A percentile compares a stretch with the other conserved stretches of the same genome.
phyloP scores from a whole-genome alignment of 179 eudicot genomes.

The Patellifolia procumbens region DNA sequence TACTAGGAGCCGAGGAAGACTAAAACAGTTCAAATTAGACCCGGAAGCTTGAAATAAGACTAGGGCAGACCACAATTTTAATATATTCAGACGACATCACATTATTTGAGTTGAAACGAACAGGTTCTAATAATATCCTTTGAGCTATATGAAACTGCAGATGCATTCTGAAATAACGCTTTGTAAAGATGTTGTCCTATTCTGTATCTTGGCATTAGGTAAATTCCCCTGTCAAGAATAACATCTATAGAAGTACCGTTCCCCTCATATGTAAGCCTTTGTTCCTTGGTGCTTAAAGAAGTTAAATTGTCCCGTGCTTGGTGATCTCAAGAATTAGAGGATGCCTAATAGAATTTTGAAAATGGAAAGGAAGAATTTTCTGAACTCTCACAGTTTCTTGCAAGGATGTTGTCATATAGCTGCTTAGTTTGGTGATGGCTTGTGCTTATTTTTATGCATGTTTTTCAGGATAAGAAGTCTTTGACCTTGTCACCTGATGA shows the following conservation, averaged over 20 bases:
- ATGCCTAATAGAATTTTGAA: neutral
- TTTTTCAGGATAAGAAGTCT: slow-evolving; percentile 80
- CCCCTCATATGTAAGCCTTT: neutral
- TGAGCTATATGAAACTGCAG: neutral
- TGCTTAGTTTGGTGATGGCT: slow-evolving; percentile 6
- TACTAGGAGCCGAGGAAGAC: too few species aligned
- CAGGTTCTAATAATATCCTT: too few species aligned
- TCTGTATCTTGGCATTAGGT: neutral
- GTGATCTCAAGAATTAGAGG: too few species aligned
- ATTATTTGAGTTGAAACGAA: too few species aligned
- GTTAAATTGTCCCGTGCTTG: neutral
- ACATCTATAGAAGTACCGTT: neutral
- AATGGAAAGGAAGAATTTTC: neutral
- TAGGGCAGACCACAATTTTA: too few species aligned
- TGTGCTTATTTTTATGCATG: slow-evolving; percentile 13
- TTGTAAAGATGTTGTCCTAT: neutral
- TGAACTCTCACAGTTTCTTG: neutral
- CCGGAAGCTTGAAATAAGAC: too few species aligned
- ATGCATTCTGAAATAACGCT: neutral
- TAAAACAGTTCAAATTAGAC: too few species aligned
- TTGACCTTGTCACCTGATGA: slow-evolving; percentile 82
- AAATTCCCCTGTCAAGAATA: neutral
- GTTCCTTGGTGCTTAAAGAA: neutral
- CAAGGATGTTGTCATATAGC: neutral
- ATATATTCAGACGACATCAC: too few species aligned